phyloP scores from a whole-genome alignment of 2,329 filamentous ascomycete genomes.

The Dactylellina haptotyla region DNA sequence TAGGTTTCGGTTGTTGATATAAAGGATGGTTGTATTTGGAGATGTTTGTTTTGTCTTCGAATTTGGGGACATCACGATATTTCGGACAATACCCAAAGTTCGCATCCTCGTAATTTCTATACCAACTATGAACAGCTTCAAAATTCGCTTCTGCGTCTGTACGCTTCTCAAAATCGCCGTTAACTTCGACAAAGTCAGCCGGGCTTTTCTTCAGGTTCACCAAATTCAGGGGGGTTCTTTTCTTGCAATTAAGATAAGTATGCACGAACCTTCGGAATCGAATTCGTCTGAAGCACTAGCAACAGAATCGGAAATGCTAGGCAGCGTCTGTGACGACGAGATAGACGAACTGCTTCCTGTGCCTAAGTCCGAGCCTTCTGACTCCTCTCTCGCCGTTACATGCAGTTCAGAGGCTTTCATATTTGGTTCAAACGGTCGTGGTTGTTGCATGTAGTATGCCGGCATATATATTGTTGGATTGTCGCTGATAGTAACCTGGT shows the following conservation, averaged over 20 bases:
- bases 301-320: constrained; percentile 42
- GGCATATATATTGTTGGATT: constrained; percentile 25
- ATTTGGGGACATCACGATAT: constrained; percentile 48
- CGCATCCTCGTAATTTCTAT: constrained; percentile 11
- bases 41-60: constrained; percentile 46
- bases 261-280: constrained; percentile 38
- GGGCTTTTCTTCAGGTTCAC: neutral
- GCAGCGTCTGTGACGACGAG: constrained; percentile 37
- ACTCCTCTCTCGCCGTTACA: constrained; percentile 42
- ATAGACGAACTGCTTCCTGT: constrained; percentile 41
- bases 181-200: constrained; percentile 6
- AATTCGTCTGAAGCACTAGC: constrained; percentile 15
- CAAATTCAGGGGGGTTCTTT: neutral
- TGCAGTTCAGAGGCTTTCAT: constrained; percentile 34
- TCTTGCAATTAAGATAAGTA: neutral
- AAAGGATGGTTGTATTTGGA: constrained; percentile 36
- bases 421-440: constrained; percentile 10
- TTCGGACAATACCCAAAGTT: constrained; percentile 11
- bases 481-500: constrained; percentile 39
- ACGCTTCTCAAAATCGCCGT: constrained; percentile 1
- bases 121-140: neutral
- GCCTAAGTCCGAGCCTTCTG: constrained; percentile 45
- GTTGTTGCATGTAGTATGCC: neutral
- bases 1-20: constrained; percentile 6
- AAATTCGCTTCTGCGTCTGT: constrained; percentile 13